phyloP scores from a whole-genome alignment of 2,329 filamentous ascomycete genomes.

The Ceratocystiopsis brevicomis region DNA sequence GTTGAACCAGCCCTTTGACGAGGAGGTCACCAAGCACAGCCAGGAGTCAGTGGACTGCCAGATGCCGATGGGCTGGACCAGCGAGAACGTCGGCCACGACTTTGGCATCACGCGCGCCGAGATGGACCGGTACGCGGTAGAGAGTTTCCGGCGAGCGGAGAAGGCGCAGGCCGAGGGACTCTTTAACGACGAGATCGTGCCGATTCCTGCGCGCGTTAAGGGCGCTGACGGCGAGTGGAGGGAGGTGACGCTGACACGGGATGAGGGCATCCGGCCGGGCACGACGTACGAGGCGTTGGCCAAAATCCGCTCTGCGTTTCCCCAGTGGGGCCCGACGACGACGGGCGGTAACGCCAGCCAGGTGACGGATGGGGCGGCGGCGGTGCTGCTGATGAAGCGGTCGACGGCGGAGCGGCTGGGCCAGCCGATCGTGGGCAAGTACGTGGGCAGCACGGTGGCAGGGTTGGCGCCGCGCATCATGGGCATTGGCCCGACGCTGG shows the following conservation, averaged over 20 bases:
- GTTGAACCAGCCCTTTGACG: conserved; percentile 55
- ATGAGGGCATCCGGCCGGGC: conserved; percentile 80
- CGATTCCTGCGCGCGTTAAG: conserved; percentile 66
- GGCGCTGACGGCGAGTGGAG: conserved; percentile 64
- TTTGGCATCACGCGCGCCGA: conserved; percentile 64
- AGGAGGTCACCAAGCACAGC: conserved; percentile 48
- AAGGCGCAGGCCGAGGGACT: conserved; percentile 73
- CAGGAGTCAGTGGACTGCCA: conserved; percentile 72
- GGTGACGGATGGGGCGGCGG: conserved; percentile 84
- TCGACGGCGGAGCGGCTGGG: conserved; percentile 70
- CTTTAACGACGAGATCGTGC: conserved; percentile 88
- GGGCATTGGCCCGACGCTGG: conserved; percentile 70
- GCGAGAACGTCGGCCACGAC: conserved; percentile 84
- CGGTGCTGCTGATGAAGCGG: conserved; percentile 84
- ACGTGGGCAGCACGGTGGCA: conserved; percentile 75
- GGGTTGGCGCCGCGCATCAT: conserved; percentile 88
- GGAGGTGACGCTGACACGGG: conserved; percentile 60
- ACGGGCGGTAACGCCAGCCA: conserved; percentile 91
- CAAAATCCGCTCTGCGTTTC: conserved; percentile 83
- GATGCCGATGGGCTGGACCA: conserved; percentile 95
- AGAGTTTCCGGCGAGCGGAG: conserved; percentile 78
- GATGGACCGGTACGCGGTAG: conserved; percentile 73
- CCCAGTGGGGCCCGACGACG: conserved; percentile 67
- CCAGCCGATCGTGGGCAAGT: conserved; percentile 88
- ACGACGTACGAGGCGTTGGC: conserved; percentile 66